These are phyloP conservation scores for Stagonosporopsis tanaceti DNA, from an alignment of 2,329 filamentous ascomycete species.

Conservation along the genomic window DNA sequence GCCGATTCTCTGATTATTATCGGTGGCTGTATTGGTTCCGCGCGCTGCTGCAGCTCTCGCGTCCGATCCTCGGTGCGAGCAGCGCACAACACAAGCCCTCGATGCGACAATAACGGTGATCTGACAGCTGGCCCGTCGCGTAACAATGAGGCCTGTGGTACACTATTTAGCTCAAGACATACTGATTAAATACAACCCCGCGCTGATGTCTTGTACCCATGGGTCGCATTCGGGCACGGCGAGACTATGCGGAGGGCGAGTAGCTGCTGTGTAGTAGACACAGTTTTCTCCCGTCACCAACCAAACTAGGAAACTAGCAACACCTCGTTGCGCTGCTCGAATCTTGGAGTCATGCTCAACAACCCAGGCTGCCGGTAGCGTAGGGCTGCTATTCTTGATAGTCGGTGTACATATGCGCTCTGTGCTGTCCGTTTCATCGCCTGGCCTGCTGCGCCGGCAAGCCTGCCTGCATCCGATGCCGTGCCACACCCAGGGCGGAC, in stretches of 20 bases:
- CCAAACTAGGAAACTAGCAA: slow-evolving; percentile 8
- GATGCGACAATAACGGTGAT: slow-evolving; percentile 12
- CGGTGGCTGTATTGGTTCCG: slow-evolving; percentile 18
- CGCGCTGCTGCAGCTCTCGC: slow-evolving; percentile 3
- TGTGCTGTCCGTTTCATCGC: slow-evolving; percentile 15
- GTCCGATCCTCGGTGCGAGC: slow-evolving; percentile 19
- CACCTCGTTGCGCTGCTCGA: not conserved
- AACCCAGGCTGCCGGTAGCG: slow-evolving; percentile 5
- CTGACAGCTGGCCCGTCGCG: slow-evolving; percentile 18
- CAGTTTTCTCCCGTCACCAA: slow-evolving; percentile 12
- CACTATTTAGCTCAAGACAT: slow-evolving; percentile 2
- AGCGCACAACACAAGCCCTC: slow-evolving; percentile 7
- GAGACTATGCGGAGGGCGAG: not conserved
- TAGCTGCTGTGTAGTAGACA: not conserved
- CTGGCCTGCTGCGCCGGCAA: slow-evolving; percentile 15
- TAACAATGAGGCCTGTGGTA: slow-evolving; percentile 1
- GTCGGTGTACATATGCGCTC: slow-evolving; percentile 13
- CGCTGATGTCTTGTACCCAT: slow-evolving; percentile 7
- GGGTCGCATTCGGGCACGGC: slow-evolving; percentile 10
- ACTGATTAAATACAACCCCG: slow-evolving; percentile 7
- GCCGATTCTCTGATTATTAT: slow-evolving; percentile 4
- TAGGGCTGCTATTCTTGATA: slow-evolving; percentile 10
- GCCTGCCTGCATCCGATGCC: slow-evolving; percentile 13
- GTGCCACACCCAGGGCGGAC: slow-evolving; percentile 16
- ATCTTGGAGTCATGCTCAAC: slow-evolving; percentile 17